phyloP scores from a whole-genome alignment of 1,284 basidiomycete species.

The Pseudozyma tsukubaensis region DNA sequence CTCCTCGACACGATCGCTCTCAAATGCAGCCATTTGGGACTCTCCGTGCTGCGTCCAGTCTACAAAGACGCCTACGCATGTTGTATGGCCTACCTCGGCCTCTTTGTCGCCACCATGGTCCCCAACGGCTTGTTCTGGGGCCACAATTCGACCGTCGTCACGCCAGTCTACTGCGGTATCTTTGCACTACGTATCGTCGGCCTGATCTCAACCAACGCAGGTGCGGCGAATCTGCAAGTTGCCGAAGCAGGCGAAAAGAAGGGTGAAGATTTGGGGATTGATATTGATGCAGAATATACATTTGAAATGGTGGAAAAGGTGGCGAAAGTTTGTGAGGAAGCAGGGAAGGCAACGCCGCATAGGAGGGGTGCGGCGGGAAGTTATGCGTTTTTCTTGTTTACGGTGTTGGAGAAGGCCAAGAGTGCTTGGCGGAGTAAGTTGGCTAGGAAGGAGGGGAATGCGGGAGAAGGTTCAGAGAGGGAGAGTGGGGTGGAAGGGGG shows the following conservation, averaged over 20 bases:
- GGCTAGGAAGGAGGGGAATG: slow-evolving; percentile 9
- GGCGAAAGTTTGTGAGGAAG: slow-evolving; percentile 47
- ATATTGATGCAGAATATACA: slow-evolving; percentile 49
- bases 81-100: slow-evolving; percentile 52
- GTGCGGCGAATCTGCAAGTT: slow-evolving; percentile 14
- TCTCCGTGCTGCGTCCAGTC: slow-evolving; percentile 36
- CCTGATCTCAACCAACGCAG: slow-evolving; percentile 28
- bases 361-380: slow-evolving; percentile 47
- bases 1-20: slow-evolving; percentile 51
- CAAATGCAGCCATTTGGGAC: slow-evolving; percentile 36
- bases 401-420: slow-evolving; percentile 43
- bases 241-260: slow-evolving; percentile 4
- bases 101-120: slow-evolving; percentile 52
- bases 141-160: slow-evolving; percentile 54
- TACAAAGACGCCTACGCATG: slow-evolving; percentile 54
- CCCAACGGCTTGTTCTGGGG: slow-evolving; percentile 46
- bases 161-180: slow-evolving; percentile 52
- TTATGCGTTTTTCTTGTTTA: slow-evolving; percentile 49
- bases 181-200: slow-evolving; percentile 53
- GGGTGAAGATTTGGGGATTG: slow-evolving; percentile 25
- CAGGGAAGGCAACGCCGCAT: slow-evolving; percentile 46
- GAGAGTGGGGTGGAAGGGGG: slow-evolving; percentile 1
- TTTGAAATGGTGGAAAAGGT: slow-evolving; percentile 52
- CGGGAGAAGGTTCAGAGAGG: not conserved
- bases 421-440: slow-evolving; percentile 32